These are phyloP conservation scores for Vigna radiata DNA, from an alignment of 306 rosid genomes.

Conservation along the genomic window DNA sequence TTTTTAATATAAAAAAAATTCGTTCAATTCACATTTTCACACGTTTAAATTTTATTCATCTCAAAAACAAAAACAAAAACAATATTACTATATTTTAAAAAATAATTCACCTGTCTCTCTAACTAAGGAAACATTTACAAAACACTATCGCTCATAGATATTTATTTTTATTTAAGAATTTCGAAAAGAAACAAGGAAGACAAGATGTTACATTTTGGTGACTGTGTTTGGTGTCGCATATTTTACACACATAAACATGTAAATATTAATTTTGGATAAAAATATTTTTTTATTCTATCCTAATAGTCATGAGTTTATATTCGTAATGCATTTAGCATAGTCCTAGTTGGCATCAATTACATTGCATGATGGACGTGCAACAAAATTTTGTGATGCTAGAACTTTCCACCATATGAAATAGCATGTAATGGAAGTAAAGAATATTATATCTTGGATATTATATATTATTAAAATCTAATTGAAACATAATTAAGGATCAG, in stretches of 20 bases:
- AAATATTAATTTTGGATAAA: no score
- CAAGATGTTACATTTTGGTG: no score
- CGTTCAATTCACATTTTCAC: no score
- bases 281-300: background rate
- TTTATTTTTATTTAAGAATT: background rate
- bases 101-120: background rate
- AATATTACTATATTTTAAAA: no score
- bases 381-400: constrained; percentile 2
- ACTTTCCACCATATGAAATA: background rate
- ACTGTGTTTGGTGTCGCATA: no score
- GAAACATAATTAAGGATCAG: background rate
- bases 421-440: background rate
- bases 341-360: background rate
- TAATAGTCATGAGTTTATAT: background rate
- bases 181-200: no score
- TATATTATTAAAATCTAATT: background rate
- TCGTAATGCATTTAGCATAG: background rate
- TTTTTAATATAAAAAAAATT: background rate
- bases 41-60: no score
- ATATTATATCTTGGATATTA: background rate
- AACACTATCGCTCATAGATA: background rate
- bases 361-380: background rate
- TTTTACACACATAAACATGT: no score
- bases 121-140: background rate
- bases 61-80: no score